These are phyloP conservation scores for Musa acuminata DNA, from an alignment of 176 grass and related monocot species.

Conservation along the genomic window DNA sequence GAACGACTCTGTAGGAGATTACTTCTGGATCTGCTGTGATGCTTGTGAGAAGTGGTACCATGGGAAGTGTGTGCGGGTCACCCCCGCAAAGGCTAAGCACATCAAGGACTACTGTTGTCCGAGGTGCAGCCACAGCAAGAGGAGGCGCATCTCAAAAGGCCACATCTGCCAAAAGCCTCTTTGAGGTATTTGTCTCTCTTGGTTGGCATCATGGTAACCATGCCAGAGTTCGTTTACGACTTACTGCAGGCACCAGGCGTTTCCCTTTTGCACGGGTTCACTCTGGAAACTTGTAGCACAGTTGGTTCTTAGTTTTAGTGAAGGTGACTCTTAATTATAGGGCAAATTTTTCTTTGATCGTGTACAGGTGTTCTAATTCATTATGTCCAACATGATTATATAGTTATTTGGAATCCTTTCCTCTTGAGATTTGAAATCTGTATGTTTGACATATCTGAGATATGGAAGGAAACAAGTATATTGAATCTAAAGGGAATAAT, in stretches of 20 bases:
- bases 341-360: background rate
- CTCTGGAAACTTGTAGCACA: no score
- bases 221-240: background rate
- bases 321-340: background rate
- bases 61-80: conserved; percentile 36
- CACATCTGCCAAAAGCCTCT: background rate
- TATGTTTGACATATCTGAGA: no score
- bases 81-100: conserved; percentile 35
- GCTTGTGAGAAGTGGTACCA: conserved; percentile 43
- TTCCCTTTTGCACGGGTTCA: no score
- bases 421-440: no score
- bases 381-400: background rate
- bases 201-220: background rate
- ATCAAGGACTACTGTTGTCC: conserved; percentile 46
- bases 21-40: conserved; percentile 46
- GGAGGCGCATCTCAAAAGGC: background rate
- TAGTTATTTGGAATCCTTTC: background rate
- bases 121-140: conserved; percentile 25
- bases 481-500: no score
- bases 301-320: no score
- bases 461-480: no score
- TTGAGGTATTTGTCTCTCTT: background rate
- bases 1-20: conserved; percentile 22
- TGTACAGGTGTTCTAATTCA: background rate
- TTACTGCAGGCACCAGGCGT: background rate